Evolutionary conservation across 2,329 filamentous ascomycete genomes (phyloP).

Genomic region (Myriosclerotinia duriaeana): DNA sequence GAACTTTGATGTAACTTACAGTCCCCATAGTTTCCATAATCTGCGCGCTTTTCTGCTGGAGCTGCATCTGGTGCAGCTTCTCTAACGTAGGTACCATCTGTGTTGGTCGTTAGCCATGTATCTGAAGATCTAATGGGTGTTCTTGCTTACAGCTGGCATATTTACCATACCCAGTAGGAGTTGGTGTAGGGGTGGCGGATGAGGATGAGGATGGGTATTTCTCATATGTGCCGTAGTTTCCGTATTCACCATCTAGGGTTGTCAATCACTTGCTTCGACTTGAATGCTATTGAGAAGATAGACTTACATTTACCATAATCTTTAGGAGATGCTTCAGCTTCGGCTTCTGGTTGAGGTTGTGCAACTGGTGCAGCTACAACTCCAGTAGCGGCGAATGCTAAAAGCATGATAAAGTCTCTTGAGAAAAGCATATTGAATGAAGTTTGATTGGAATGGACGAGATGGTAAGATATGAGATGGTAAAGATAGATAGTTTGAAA

Average conservation of each 20-base stretch:
- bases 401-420: conserved; percentile 19
- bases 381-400: conserved; percentile 19
- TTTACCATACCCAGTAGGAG: conserved; percentile 10
- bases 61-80: conserved; percentile 10
- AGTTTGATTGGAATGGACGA: neutral
- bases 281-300: neutral
- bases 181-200: neutral
- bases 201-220: conserved; percentile 6
- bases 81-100: conserved; percentile 1
- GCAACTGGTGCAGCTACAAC: conserved; percentile 17
- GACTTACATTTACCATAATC: conserved; percentile 20
- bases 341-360: conserved; percentile 17
- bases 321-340: conserved; percentile 8
- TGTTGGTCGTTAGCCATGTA: neutral
- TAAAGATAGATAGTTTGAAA: neutral
- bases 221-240: conserved; percentile 22
- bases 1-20: neutral
- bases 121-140: neutral
- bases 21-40: conserved; percentile 22
- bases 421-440: conserved; percentile 24
- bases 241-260: conserved; percentile 5
- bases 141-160: conserved; percentile 14
- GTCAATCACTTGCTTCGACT: neutral
- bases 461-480: neutral
- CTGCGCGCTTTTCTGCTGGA: conserved; percentile 4